Percentiles rank a stretch among this genome's conserved stretches.
Evolutionary conservation across 139 green algal species (phyloP).

Genomic region (Volvox reticuliferus): DNA sequence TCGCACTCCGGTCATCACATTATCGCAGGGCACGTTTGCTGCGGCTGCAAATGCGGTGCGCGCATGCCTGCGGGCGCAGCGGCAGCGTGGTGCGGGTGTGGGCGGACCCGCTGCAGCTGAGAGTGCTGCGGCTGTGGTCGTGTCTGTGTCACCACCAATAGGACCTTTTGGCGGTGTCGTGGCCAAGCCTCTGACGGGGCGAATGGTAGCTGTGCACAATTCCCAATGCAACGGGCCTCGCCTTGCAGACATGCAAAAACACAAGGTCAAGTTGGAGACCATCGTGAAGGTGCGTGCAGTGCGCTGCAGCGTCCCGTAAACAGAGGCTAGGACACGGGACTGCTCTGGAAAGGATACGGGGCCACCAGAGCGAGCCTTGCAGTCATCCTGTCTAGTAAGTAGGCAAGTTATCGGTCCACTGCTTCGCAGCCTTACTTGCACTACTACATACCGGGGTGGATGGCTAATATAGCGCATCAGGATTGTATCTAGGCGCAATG

Average conservation of each 20-base stretch:
- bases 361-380: too few species aligned
- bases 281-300: constrained; percentile 20
- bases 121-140: not conserved
- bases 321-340: too few species aligned
- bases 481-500: too few species aligned
- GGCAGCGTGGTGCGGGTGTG: not conserved
- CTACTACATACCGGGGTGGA: too few species aligned
- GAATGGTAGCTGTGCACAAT: constrained; percentile 4
- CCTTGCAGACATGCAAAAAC: constrained; percentile 1
- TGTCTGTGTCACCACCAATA: too few species aligned
- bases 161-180: not conserved
- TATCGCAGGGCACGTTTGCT: not conserved
- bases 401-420: too few species aligned
- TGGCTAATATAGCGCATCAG: too few species aligned
- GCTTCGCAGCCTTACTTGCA: too few species aligned
- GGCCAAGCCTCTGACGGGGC: constrained; percentile 18
- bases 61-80: not conserved
- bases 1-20: not conserved
- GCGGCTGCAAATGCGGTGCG: constrained; percentile 10
- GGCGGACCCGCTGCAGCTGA: not conserved
- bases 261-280: constrained; percentile 33
- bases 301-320: not conserved
- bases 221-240: not conserved
- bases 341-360: too few species aligned
- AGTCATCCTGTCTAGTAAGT: too few species aligned